Evolutionary conservation across 176 grass and related monocot genomes (phyloP).

Genomic region (Bromus sterilis): DNA sequence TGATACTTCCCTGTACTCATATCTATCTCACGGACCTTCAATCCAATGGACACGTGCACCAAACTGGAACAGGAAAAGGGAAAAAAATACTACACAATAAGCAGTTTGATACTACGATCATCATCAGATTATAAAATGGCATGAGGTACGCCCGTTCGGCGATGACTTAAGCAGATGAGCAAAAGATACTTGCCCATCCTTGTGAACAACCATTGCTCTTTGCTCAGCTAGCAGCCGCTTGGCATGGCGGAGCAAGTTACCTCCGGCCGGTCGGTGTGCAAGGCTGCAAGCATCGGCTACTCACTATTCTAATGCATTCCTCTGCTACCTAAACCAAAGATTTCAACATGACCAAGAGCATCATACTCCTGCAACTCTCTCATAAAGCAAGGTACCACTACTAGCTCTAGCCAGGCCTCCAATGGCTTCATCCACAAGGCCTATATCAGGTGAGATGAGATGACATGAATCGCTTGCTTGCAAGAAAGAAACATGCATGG

Average conservation of each 20-base stretch:
- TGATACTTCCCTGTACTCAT: not conserved
- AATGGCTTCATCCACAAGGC: constrained; percentile 48
- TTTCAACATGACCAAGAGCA: not conserved
- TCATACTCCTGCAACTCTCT: constrained; percentile 30
- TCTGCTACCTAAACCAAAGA: constrained; percentile 19
- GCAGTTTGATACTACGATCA: not conserved
- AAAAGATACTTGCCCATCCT: constrained; percentile 24
- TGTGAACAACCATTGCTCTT: constrained; percentile 9
- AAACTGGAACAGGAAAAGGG: not conserved
- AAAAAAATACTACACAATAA: not conserved
- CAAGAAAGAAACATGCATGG: constrained; percentile 62
- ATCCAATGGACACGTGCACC: not conserved
- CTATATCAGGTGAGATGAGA: constrained; percentile 19
- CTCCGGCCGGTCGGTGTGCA: not conserved
- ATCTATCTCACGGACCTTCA: not conserved
- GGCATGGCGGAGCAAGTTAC: constrained; percentile 20
- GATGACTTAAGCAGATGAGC: constrained; percentile 26
- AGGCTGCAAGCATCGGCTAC: constrained; percentile 11
- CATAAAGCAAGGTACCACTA: constrained; percentile 46
- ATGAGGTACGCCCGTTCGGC: constrained; percentile 5
- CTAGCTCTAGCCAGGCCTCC: constrained; percentile 26
- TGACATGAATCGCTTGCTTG: constrained; percentile 50
- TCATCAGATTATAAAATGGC: not conserved
- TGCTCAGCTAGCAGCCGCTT: constrained; percentile 28
- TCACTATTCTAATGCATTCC: constrained; percentile 7